Evolutionary conservation across 495 filamentous ascomycete species (phyloP), one percentile per base, ranked within the genome.

Genomic region (Annulohypoxylon bovei): DNA sequence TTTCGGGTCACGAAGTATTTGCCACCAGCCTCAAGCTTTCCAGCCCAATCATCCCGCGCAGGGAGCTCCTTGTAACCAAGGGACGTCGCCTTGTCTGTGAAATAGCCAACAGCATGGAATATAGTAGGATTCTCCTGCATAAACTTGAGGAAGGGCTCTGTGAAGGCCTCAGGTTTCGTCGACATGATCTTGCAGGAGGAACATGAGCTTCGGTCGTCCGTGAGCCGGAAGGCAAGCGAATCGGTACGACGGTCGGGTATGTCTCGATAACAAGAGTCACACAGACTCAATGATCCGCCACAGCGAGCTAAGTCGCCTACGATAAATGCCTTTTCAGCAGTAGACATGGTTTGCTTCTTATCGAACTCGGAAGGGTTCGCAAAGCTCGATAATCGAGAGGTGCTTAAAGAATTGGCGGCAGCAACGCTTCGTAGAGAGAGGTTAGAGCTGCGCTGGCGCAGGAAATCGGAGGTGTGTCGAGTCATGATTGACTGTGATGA

Each of bases 1-100:
- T 99, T 99, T 47, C 95, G 89, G 3, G 90, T 90, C 56, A 88
- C 84, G 72, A 88, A 97, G 85, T 98, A 99, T 80, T 94, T 96
- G 28, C 93, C 94, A 57, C 94, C 93, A 25, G 82, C 82, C 75
- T 90, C 79, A 37, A 98, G 82, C 74, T 92, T 88, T n/a, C 83
- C 83, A 16, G 82, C 83, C 95, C 95, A 99, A 50, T 80, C 80
- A 63, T 93, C 88, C 20, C 94, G 88, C 79, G 94, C 90, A 6
- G 89, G 90, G 16, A 99, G 89, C 83, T 87, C 88, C 65, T 81
- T 85, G 80, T 91, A 99, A 40, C 93, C 94, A 27, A 87, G 80
- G 23, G 84, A 83, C 66, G 87, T 81, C 52, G 97, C 87, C 67
- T 92, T 86, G 70, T 88, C 83, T 66, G 89, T 87, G 75, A 96